phyloP scores from a whole-genome alignment of 2,329 filamentous ascomycete genomes.

The Aspergillus puulaauensis region DNA sequence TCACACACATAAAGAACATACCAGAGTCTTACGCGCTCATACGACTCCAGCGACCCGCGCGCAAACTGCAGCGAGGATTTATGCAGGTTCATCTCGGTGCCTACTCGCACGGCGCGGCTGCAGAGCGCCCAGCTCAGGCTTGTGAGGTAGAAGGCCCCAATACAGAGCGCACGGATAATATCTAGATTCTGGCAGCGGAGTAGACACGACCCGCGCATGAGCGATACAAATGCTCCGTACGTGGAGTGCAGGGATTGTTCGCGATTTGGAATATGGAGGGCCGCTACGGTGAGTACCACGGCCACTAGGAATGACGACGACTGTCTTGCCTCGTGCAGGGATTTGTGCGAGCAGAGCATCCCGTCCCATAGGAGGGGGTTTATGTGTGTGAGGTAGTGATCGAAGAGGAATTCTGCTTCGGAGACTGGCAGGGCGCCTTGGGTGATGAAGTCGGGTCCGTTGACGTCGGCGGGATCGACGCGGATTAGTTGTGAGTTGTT shows the following conservation, averaged over 20 bases:
- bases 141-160: constrained; percentile 51
- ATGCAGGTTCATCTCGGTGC: constrained; percentile 25
- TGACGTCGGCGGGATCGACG: not conserved
- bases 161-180: constrained; percentile 48
- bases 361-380: constrained; percentile 46
- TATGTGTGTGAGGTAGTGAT: constrained; percentile 39
- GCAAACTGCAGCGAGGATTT: constrained; percentile 23
- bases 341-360: constrained; percentile 27
- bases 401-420: constrained; percentile 47
- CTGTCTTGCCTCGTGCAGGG: constrained; percentile 46
- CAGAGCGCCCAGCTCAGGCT: constrained; percentile 37
- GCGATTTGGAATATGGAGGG: constrained; percentile 51
- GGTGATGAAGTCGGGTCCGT: constrained; percentile 43
- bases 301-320: constrained; percentile 52
- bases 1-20: constrained; percentile 40
- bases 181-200: constrained; percentile 48
- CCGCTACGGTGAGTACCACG: constrained; percentile 52
- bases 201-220: constrained; percentile 54
- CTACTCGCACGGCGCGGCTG: constrained; percentile 20
- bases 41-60: constrained; percentile 19
- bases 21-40: constrained; percentile 28
- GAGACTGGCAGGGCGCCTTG: constrained; percentile 36
- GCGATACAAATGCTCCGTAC: constrained; percentile 51
- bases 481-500: constrained; percentile 28
- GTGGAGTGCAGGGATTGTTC: constrained; percentile 48